Evolutionary conservation across 2,329 filamentous ascomycete species (phyloP).

Genomic region (Tolypocladium inflatum): DNA sequence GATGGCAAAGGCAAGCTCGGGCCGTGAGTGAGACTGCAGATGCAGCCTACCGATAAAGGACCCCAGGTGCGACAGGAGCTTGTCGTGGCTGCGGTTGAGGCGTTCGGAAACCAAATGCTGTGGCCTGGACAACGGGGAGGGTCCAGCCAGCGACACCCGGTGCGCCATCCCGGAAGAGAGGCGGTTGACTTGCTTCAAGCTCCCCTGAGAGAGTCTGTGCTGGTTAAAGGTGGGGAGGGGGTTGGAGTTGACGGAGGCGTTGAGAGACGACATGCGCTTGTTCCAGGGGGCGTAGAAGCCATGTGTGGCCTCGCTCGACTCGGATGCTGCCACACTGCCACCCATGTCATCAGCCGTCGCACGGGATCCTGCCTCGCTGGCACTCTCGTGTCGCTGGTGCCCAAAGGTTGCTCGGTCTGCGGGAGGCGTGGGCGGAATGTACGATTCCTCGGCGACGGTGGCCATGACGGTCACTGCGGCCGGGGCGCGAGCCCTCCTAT

Average conservation of each 20-base stretch:
- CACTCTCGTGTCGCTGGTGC: constrained; percentile 19
- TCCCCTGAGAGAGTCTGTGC: constrained; percentile 26
- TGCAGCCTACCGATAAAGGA: constrained; percentile 88
- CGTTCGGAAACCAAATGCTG: constrained; percentile 76
- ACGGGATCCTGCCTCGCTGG: constrained; percentile 31
- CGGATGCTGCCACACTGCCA: constrained; percentile 23
- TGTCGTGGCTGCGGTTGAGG: constrained; percentile 72
- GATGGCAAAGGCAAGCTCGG: constrained; percentile 73
- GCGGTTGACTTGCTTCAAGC: constrained; percentile 30
- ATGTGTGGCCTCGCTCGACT: constrained; percentile 26
- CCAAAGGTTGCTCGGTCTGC: constrained; percentile 46
- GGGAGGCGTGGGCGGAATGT: constrained; percentile 53
- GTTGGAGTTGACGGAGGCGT: constrained; percentile 18
- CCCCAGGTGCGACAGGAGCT: constrained; percentile 80
- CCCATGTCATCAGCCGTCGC: constrained; percentile 19
- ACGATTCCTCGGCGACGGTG: constrained; percentile 48
- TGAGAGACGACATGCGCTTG: constrained; percentile 38
- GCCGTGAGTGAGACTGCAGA: constrained; percentile 81
- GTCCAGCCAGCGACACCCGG: constrained; percentile 66
- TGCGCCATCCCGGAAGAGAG: constrained; percentile 54
- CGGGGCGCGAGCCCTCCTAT: constrained; percentile 38
- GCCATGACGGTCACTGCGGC: constrained; percentile 51
- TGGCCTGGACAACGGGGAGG: constrained; percentile 51
- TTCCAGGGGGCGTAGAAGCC: constrained; percentile 23
- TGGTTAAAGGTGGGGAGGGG: constrained; percentile 17